Evolutionary conservation across 306 rosid species (phyloP).

Genomic region (Cicer judaicum): DNA sequence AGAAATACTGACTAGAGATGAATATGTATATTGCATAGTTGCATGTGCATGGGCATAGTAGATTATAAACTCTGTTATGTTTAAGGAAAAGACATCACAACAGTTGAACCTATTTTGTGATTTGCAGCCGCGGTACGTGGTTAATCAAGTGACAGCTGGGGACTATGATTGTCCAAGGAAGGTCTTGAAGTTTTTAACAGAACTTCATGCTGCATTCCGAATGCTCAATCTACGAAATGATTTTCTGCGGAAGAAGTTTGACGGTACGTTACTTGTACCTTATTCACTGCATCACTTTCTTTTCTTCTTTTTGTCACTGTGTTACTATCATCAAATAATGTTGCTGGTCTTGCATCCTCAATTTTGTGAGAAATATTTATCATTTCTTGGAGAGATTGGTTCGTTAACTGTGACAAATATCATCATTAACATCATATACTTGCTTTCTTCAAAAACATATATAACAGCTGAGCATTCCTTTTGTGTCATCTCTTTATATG

Average conservation of each 20-base stretch:
- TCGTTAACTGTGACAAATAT: background rate
- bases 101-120: conserved; percentile 31
- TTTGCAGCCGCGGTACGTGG: conserved; percentile 95
- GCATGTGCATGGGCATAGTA: background rate
- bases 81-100: conserved; percentile 12
- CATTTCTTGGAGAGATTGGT: conserved; percentile 20
- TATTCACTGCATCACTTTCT: background rate
- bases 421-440: background rate
- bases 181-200: conserved; percentile 85
- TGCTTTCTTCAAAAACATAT: conserved; percentile 23
- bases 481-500: background rate
- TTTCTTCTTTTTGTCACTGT: conserved; percentile 1
- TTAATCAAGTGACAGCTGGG: conserved; percentile 94
- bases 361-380: conserved; percentile 9
- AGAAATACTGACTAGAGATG: conserved; percentile 20
- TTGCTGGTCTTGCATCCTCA: conserved; percentile 23
- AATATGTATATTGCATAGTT: background rate
- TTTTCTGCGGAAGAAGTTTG: conserved; percentile 91
- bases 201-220: conserved; percentile 88
- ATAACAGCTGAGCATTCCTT: conserved; percentile 7
- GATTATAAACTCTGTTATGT: conserved; percentile 24
- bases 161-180: conserved; percentile 94
- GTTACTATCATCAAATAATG: conserved; percentile 10
- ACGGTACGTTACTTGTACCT: conserved; percentile 56
- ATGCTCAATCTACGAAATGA: conserved; percentile 98